phyloP scores from a whole-genome alignment of 2,329 filamentous ascomycete genomes.

The Boeremia lycopersici region DNA sequence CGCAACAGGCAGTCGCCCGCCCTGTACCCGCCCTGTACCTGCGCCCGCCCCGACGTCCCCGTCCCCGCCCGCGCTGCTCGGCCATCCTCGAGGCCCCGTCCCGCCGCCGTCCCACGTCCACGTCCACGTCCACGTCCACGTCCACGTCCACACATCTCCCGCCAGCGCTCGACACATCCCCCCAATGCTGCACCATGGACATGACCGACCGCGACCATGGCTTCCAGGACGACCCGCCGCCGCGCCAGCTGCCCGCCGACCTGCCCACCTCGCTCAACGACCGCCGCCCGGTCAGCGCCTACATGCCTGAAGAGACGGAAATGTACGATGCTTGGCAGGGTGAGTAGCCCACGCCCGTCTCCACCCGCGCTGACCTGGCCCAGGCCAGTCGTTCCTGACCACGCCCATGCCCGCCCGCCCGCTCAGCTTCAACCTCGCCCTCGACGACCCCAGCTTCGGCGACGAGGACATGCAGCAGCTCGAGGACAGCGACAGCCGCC shows the following conservation, averaged over 20 bases:
- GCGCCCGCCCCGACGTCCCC: no score
- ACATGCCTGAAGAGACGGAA: slow-evolving; percentile 80
- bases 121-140: no score
- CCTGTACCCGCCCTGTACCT: no score
- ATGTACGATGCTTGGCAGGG: slow-evolving; percentile 99
- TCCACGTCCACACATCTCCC: no score
- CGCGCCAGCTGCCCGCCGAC: slow-evolving; percentile 72
- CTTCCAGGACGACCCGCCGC: slow-evolving; percentile 44
- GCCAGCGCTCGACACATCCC: no score
- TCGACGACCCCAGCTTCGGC: slow-evolving; percentile 78
- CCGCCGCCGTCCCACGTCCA: no score
- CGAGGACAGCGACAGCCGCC: slow-evolving; percentile 80
- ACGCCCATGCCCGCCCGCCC: slow-evolving; percentile 84
- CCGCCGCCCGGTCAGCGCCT: slow-evolving; percentile 69
- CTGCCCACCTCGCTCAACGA: slow-evolving; percentile 92
- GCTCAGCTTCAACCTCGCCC: slow-evolving; percentile 80
- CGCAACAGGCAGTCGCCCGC: slow-evolving; percentile 6
- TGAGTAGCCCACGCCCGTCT: slow-evolving; percentile 49
- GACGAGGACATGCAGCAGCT: slow-evolving; percentile 63
- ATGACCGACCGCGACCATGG: slow-evolving; percentile 43
- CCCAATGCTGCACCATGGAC: slow-evolving; percentile 46
- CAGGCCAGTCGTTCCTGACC: slow-evolving; percentile 93
- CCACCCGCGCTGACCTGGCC: slow-evolving; percentile 1
- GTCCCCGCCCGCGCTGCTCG: no score
- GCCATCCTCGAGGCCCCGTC: no score